Base-by-base conservation (phyloP, 2,329 filamentous ascomycete genomes). In the Diaporthe nobilis region DNA sequence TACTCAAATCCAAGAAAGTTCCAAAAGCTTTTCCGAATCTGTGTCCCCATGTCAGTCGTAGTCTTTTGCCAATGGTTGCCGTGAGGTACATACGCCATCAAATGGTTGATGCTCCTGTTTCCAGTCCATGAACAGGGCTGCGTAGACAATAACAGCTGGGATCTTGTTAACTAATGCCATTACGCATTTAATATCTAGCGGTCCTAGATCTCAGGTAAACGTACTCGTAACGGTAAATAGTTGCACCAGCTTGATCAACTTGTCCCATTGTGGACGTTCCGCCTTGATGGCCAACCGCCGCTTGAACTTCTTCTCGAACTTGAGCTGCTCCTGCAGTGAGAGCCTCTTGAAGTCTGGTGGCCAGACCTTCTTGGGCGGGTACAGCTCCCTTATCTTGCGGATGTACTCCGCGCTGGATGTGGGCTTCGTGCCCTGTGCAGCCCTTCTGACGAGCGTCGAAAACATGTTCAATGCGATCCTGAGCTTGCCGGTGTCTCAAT, bases 231-330 rank as follows among this genome's bases (percentile, higher is more conserved):
- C 88, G 53, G 86, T 90, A 34, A 85, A 84, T 15, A 92, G 89
- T 84, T 95, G 94, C 68, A 88, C 88, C 77, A 95, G 85, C 83
- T 91, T 91, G 74, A 93, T 86, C 76, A 85, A 87, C 82, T 92
- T 94, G 57, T 90, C 88, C 92, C 92, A 94, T 65, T 84, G 83
- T 12, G 93, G 93, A 31, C 92, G 86, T 55, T 89, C 87, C 81
- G 89, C 90, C 79, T 91, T 90, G 79, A 94, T 84, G 75, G 88
- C 88, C 37, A 93, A 84, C 72, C 94, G 89, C 71, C 94, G 89
- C 85, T 95, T 94, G 85, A 93, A 96, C 81, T 93, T 92, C 83
- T 94, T 92, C 86, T 96, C 94, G 79, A 95, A 92, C 58, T 92
- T 89, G 82, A 96, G 93, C 84, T 96, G 92, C 81, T 95, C 91